Percentiles rank a stretch among this genome's conserved stretches.
Conservation (phyloP, 352 stramenopile species). For the Phytophthora hybrid region DNA sequence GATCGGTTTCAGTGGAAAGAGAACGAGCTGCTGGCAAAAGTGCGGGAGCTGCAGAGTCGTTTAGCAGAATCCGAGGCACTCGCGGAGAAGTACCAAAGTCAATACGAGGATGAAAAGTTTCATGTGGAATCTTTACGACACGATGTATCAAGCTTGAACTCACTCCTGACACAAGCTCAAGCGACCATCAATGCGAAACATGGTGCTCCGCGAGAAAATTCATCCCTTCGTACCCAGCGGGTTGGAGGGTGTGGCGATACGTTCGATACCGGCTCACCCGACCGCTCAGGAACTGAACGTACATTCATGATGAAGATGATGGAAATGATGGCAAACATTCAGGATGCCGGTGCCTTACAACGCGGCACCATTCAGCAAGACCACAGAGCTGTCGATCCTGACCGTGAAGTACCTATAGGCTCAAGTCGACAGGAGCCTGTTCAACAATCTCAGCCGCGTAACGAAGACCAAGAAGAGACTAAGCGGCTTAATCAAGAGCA, state of each 20-base stretch:
- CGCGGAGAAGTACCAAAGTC: constrained; percentile 66
- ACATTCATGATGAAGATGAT: constrained; percentile 75
- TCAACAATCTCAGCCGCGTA: constrained; percentile 2
- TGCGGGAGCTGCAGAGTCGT: constrained; percentile 58
- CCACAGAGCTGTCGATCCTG: not conserved
- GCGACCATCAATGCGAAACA: constrained; percentile 57
- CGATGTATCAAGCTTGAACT: constrained; percentile 70
- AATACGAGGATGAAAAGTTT: constrained; percentile 83
- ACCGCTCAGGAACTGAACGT: constrained; percentile 33
- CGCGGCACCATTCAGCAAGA: not conserved
- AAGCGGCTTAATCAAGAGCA: constrained; percentile 46
- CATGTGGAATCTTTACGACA: constrained; percentile 75
- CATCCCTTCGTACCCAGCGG: constrained; percentile 19
- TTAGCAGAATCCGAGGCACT: constrained; percentile 61
- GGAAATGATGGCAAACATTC: constrained; percentile 63
- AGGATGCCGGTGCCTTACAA: constrained; percentile 11
- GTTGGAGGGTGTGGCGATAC: not conserved
- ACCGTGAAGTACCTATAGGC: not conserved
- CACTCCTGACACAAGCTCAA: constrained; percentile 70
- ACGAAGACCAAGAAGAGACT: constrained; percentile 59
- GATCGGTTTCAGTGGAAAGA: constrained; percentile 64
- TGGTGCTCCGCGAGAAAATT: constrained; percentile 15
- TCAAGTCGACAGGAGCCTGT: not conserved
- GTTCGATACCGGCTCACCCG: not conserved
- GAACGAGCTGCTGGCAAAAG: constrained; percentile 58